Conservation (phyloP, 2,329 filamentous ascomycete species). For the Phyllosticta capitalensis region DNA sequence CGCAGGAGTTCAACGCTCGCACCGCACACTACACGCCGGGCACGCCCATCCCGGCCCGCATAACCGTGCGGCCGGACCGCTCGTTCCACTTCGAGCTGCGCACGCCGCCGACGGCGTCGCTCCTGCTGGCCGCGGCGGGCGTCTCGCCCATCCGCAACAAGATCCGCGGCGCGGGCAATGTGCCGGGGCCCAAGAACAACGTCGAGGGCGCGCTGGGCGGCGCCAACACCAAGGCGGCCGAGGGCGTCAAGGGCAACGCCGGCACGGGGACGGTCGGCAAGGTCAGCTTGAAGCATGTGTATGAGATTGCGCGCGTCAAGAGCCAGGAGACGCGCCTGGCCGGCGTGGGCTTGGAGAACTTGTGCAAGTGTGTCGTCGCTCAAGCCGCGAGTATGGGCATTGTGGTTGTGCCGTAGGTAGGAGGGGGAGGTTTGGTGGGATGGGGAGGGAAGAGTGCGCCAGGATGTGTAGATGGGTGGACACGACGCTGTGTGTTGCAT, state of each 20-base stretch:
- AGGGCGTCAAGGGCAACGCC: constrained; percentile 43
- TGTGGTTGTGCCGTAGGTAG: constrained; percentile 36
- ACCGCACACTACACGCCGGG: constrained; percentile 76
- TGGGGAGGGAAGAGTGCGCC: background rate
- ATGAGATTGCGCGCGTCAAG: constrained; percentile 97
- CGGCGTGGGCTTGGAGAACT: constrained; percentile 74
- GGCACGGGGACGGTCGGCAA: constrained; percentile 72
- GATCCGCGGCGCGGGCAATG: constrained; percentile 57
- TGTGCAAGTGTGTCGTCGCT: constrained; percentile 61
- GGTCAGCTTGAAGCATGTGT: constrained; percentile 88
- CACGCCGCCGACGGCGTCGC: constrained; percentile 86
- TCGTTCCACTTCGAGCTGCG: constrained; percentile 89
- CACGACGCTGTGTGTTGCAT: no score
- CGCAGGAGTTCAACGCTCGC: constrained; percentile 89
- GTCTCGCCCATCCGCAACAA: constrained; percentile 63
- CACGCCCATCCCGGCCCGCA: constrained; percentile 80
- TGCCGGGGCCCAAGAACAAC: constrained; percentile 36
- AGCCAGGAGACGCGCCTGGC: constrained; percentile 38
- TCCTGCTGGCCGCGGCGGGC: constrained; percentile 75
- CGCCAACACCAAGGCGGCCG: constrained; percentile 17
- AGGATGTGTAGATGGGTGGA: no score
- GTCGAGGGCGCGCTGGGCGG: constrained; percentile 30
- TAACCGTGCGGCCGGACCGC: constrained; percentile 86
- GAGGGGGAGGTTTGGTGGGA: background rate
- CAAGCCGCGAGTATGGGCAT: constrained; percentile 43